phyloP scores from a whole-genome alignment of 2,329 filamentous ascomycete genomes.

The Microsporum audouinii region DNA sequence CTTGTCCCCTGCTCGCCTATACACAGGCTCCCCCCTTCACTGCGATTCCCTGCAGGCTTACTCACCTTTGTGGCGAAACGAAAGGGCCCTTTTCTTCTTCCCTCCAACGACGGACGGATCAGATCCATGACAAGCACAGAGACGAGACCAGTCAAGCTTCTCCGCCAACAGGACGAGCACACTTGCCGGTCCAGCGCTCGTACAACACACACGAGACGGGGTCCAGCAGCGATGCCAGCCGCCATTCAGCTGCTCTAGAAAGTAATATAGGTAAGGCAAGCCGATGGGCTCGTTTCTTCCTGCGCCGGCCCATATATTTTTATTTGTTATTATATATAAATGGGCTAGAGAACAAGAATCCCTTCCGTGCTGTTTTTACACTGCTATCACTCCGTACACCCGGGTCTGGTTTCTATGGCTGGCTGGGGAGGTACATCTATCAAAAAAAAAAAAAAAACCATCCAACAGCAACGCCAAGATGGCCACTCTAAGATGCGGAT shows the following conservation, averaged over 20 bases:
- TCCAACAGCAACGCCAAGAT: not conserved
- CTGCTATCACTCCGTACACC: not conserved
- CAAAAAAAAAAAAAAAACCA: not conserved
- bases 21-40: not conserved
- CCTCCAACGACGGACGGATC: slow-evolving; percentile 7
- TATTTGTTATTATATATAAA: not conserved
- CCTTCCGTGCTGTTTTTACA: not conserved
- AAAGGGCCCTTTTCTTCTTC: not conserved
- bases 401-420: not conserved
- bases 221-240: not conserved
- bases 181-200: not conserved
- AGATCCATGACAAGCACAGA: slow-evolving; percentile 10
- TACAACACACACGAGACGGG: not conserved
- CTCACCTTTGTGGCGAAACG: not conserved
- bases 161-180: slow-evolving; percentile 11
- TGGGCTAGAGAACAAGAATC: not conserved
- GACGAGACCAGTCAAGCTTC: slow-evolving; percentile 12
- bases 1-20: not conserved
- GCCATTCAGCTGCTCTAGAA: not conserved
- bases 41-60: not conserved
- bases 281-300: not conserved
- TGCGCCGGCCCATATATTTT: not conserved
- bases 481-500: not conserved
- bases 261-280: slow-evolving; percentile 1
- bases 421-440: not conserved